Evolutionary conservation across 192 early-diverging fungal species (phyloP), one percentile per base, ranked within the genome.

Genomic region (Helicostylum pulchrum): DNA sequence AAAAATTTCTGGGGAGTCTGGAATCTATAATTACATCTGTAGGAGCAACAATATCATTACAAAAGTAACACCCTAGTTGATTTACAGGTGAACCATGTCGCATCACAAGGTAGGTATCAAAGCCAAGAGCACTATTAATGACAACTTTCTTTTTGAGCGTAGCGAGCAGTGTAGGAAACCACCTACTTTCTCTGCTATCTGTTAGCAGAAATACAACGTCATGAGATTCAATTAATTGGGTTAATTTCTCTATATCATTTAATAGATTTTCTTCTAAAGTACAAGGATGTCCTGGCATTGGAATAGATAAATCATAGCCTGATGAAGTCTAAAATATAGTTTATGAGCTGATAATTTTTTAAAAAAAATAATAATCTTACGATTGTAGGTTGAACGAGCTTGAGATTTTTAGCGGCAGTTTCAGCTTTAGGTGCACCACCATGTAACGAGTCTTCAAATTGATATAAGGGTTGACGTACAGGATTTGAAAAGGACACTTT

Each of bases 1-100:
- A 60, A 54, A 55, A 32, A 44, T 26, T 26, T 9, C 48, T 26
- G 8, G 17, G 19, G 30, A 51, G 43, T 26, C 46, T 30, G 14
- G 6, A 45, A 4, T 17, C 58, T 17, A 73, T 81, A n/a, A n/a
- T 76, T 80, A 89, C 89, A 77, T 99, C 95, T 0, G 87, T 83
- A 2, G 97, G 95, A n/a, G 93, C 94, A 15, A 99, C 94, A 60
- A 99, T 87, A 65, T 99, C 97, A 73, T 95, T 96, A 80, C 97
- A 99, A 64, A 93, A 99, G 68, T 99, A 99, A 66, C 97, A 99
- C 9, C 97, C 97, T 14, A 99, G 80, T 0, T 76, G 64, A 17
- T n/a, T 61, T 46, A 10, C 10, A 47, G 76, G 71, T 34, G 89
- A 75, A 14, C 96, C 96, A 70, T 99, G 97, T 5, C 97, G 77